Evolutionary conservation across 1,139 yeast genomes (phyloP), one percentile per base, ranked within the genome.

Genomic region (Taphrina sp.): DNA sequence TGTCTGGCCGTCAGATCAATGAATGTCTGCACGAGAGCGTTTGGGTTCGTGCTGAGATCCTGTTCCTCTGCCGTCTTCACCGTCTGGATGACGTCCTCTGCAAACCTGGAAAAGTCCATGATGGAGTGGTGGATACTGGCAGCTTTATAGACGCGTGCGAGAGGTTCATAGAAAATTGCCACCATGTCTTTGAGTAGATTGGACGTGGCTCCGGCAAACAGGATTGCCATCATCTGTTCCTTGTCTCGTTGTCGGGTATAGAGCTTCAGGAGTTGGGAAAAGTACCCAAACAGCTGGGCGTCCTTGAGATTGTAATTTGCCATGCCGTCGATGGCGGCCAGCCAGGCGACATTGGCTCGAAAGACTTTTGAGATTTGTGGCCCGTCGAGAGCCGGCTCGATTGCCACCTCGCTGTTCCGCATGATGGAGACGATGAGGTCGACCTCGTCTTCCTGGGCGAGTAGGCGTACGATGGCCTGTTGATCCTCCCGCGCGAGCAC

Each of bases 201-300:
- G 22, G 89, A 81, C 39, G 94, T 72, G 63, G 84, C 86, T 0
- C 92, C 89, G 64, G 89, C 95, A 55, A 81, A 81, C 94, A 96
- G 87, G 45, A 90, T 70, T 65, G 82, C 81, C 63, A 82, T 83
- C 74, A 89, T 70, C 45, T 83, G 72, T 56, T 81, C 80, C 67
- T 87, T 88, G 66, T 90, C 97, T 42, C 81, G 78, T 59, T 79
- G 82, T 39, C 95, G 77, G 1, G 86, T 72, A 62, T 78, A 77
- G 20, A 85, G 70, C 61, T 79, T 82, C 70, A 85, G 78, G 59
- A 85, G 75, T 58, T 83, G 85, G 62, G 76, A 82, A 36, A 81
- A 67, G 60, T 76, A 74, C 2, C 78, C 52, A 66, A 70, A 38
- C 35, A 54, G 47, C 20, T 56, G 39, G 5, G 67, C 58, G 5